Base-by-base conservation (phyloP, 2,329 filamentous ascomycete genomes). In the Fusarium sp. region DNA sequence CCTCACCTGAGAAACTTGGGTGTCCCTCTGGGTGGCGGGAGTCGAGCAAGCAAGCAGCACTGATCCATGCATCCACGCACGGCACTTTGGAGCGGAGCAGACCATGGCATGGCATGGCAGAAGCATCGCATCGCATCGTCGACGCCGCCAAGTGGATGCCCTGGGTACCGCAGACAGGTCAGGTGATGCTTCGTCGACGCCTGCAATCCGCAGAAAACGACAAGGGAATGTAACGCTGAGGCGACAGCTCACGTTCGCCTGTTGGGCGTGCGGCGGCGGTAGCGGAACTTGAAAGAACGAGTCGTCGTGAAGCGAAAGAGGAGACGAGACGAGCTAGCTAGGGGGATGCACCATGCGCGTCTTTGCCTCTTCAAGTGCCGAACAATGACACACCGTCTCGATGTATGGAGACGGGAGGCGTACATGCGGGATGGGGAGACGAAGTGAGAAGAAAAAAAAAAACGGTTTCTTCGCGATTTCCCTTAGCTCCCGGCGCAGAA, bases 171-270 rank as follows among this genome's bases (percentile, higher is more conserved):
- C 25, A 63, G 43, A 30, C 52, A 69, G 63, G 76, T 78, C 76
- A 78, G 76, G 76, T 78, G 76, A 78, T 78, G 68, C 65, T 38
- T 37, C 62, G 65, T 70, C 67, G 71, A 78, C 76, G 76, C 76
- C 65, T 71, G 76, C 69, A 74, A 78, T 74, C 65, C 43, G 71
- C 62, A 61, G 66, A 68, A 66, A 56, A 11, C 45, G 62, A 69
- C 56, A 66, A 68, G 65, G 66, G 63, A 69, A 69, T 47, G 37
- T 20, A 58, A 58, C 43, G 57, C 54, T 62, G 57, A 59, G 35
- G 65, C 40, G 27, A 40, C 43, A 45, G 38, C 38, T 43, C 38
- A 45, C 43, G 43, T 45, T 25, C 20, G 20, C 43, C 43, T 45
- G 43, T 45, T 45, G 43, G 43, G 43, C 40, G 15, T 15, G 8